phyloP scores from a whole-genome alignment of 306 rosid genomes.

The Trifolium fragiferum region DNA sequence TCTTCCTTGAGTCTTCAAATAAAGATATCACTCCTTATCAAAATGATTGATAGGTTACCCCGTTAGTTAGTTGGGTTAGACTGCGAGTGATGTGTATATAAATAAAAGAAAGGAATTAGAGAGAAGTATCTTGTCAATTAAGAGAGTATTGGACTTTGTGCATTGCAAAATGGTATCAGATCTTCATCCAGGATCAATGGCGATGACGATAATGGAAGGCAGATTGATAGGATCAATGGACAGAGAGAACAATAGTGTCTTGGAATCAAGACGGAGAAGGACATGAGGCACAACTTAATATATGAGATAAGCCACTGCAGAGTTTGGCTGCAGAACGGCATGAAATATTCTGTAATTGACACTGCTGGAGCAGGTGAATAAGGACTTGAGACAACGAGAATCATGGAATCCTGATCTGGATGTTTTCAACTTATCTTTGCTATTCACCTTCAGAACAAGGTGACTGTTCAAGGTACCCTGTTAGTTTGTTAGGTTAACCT shows the following conservation, averaged over 20 bases:
- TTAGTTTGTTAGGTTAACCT: neutral
- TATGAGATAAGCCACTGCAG: neutral
- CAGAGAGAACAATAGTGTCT: neutral
- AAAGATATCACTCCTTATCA: neutral
- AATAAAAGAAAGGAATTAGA: constrained; percentile 1
- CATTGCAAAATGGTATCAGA: neutral
- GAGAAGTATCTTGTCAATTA: neutral
- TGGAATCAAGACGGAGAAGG: neutral
- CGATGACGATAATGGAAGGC: neutral
- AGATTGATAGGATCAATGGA: neutral
- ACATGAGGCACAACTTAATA: neutral
- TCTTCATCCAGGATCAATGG: neutral
- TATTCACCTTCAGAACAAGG: neutral
- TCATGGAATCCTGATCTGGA: neutral
- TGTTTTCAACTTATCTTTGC: neutral
- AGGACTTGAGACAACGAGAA: neutral
- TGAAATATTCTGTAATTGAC: neutral
- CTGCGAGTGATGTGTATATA: constrained; percentile 11
- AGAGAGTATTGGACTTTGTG: neutral
- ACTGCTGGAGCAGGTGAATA: neutral
- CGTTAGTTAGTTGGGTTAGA: constrained; percentile 6
- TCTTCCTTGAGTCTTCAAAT: neutral
- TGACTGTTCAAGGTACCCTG: neutral
- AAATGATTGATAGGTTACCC: neutral
- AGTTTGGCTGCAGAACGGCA: neutral